These are phyloP conservation scores for Tremella yokohamensis DNA, from an alignment of 768 basidiomycete genomes.

Conservation along the genomic window DNA sequence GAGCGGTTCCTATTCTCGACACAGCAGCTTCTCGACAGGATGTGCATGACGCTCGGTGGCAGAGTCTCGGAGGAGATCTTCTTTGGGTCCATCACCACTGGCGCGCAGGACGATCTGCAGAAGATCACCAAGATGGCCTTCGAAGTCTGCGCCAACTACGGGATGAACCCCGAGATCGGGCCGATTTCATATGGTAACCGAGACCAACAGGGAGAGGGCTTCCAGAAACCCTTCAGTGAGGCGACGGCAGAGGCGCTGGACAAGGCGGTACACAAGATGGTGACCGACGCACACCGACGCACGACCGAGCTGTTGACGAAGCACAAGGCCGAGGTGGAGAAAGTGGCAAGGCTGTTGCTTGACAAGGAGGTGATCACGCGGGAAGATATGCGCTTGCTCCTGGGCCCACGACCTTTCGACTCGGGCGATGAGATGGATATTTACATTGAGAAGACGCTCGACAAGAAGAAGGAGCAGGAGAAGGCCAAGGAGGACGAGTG, in stretches of 20 bases:
- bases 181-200: conserved; percentile 95
- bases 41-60: conserved; percentile 98
- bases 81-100: conserved; percentile 90
- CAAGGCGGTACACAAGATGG: conserved; percentile 81
- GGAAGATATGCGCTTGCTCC: conserved; percentile 55
- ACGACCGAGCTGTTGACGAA: conserved; percentile 75
- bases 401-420: conserved; percentile 52
- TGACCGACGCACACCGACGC: conserved; percentile 76
- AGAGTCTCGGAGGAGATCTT: conserved; percentile 98
- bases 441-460: conserved; percentile 67
- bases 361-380: conserved; percentile 94
- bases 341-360: conserved; percentile 83
- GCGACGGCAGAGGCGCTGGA: conserved; percentile 94
- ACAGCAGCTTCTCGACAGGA: conserved; percentile 88
- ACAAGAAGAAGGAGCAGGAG: conserved; percentile 35
- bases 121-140: conserved; percentile 98
- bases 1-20: conserved; percentile 94
- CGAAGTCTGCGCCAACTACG: conserved; percentile 85
- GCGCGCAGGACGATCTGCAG: conserved; percentile 95
- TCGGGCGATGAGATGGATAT: conserved; percentile 91
- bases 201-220: conserved; percentile 74
- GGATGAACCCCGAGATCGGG: conserved; percentile 91
- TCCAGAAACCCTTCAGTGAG: conserved; percentile 98
- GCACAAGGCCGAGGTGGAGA: conserved; percentile 83
- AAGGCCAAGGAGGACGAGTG: conserved; percentile 11